Conservation (phyloP, 805 yeast species). For the Lachancea dasiensis region DNA sequence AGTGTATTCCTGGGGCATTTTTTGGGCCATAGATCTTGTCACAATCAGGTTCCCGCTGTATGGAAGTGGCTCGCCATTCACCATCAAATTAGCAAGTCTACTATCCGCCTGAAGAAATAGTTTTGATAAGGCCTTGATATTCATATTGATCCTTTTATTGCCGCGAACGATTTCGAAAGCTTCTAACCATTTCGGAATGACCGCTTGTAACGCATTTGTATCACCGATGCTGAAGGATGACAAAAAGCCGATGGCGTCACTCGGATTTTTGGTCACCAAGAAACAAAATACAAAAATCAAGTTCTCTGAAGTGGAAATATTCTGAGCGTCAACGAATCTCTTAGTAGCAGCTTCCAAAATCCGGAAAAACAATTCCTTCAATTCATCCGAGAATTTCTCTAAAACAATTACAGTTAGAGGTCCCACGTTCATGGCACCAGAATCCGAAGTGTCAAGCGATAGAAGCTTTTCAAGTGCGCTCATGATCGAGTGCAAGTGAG, state of each 20-base stretch:
- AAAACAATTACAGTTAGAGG: slow-evolving; percentile 54
- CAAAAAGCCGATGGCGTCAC: slow-evolving; percentile 58
- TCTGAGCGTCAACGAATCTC: slow-evolving; percentile 60
- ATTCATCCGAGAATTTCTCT: slow-evolving; percentile 41
- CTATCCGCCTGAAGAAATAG: slow-evolving; percentile 55
- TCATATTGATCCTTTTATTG: slow-evolving; percentile 57
- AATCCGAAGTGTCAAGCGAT: slow-evolving; percentile 65
- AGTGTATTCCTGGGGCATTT: slow-evolving; percentile 55
- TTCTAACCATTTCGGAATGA: slow-evolving; percentile 76
- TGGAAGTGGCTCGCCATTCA: slow-evolving; percentile 73
- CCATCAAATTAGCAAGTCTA: slow-evolving; percentile 45
- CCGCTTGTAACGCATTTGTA: slow-evolving; percentile 43
- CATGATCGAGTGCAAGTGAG: slow-evolving; percentile 31
- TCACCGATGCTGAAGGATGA: slow-evolving; percentile 33
- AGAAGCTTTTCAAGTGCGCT: slow-evolving; percentile 59
- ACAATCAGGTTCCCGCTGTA: slow-evolving; percentile 57
- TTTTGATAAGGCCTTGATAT: slow-evolving; percentile 63
- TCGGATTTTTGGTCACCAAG: slow-evolving; percentile 56
- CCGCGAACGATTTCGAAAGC: slow-evolving; percentile 80
- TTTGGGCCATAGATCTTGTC: slow-evolving; percentile 78
- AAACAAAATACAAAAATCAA: slow-evolving; percentile 70
- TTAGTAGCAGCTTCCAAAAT: slow-evolving; percentile 69
- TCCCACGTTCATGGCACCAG: slow-evolving; percentile 77
- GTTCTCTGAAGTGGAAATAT: slow-evolving; percentile 70
- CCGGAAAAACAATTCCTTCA: slow-evolving; percentile 37